phyloP scores from a whole-genome alignment of 306 rosid species.

The Arachis stenosperma region DNA sequence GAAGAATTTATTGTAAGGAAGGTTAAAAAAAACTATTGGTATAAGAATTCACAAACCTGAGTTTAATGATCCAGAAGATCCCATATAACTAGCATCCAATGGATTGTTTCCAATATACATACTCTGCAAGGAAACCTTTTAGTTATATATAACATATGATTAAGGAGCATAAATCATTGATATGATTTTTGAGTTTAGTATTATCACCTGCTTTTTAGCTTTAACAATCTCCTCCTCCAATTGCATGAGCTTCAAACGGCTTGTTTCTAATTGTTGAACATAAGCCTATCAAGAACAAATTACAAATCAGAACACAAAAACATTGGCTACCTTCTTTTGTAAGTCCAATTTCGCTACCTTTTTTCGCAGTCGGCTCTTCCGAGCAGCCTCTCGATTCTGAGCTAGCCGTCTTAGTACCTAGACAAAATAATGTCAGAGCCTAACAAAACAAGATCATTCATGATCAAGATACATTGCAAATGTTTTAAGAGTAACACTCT shows the following conservation, averaged over 20 bases:
- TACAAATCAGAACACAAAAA: constrained; percentile 39
- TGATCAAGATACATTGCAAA: not conserved
- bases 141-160: constrained; percentile 18
- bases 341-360: constrained; percentile 55
- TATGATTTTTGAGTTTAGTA: constrained; percentile 33
- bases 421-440: constrained; percentile 29
- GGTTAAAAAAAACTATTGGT: no score
- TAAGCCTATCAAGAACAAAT: constrained; percentile 63
- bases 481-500: no score
- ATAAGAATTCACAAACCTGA: constrained; percentile 56
- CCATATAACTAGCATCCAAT: constrained; percentile 53
- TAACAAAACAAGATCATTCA: constrained; percentile 23
- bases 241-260: constrained; percentile 77
- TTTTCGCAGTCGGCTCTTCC: constrained; percentile 74
- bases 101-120: constrained; percentile 39
- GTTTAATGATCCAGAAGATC: constrained; percentile 56
- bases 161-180: constrained; percentile 1
- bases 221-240: constrained; percentile 77
- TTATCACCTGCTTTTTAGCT: constrained; percentile 73
- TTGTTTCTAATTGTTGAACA: constrained; percentile 83
- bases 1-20: no score
- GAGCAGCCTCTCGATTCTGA: constrained; percentile 94
- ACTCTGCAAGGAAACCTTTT: constrained; percentile 55
- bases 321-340: not conserved
- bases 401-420: constrained; percentile 74